phyloP scores from a whole-genome alignment of 768 basidiomycete species.

The Porpolomopsis calyptriformis region DNA sequence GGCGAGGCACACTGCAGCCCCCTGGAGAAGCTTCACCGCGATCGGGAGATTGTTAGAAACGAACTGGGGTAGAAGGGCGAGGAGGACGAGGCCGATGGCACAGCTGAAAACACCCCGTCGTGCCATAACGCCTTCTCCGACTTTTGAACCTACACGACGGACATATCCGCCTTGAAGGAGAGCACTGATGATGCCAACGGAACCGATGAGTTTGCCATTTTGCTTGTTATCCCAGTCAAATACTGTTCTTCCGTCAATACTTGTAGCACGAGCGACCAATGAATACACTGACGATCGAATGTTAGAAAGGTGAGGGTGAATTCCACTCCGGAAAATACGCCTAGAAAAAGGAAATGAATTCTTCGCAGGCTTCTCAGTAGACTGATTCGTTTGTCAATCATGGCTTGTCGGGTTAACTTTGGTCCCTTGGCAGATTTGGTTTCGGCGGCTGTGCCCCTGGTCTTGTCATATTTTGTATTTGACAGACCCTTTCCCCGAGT shows the following conservation, averaged over 20 bases:
- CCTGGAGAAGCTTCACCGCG: constrained; percentile 46
- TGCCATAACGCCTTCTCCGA: constrained; percentile 78
- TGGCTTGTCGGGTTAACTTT: constrained; percentile 20
- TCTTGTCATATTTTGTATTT: constrained; percentile 9
- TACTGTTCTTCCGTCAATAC: constrained; percentile 34
- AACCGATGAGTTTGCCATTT: constrained; percentile 75
- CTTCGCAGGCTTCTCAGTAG: constrained; percentile 50
- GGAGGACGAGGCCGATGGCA: constrained; percentile 53
- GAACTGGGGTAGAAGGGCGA: constrained; percentile 60
- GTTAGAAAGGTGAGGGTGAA: constrained; percentile 95
- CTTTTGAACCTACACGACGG: constrained; percentile 61
- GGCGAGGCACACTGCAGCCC: constrained; percentile 75
- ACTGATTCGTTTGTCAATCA: constrained; percentile 40
- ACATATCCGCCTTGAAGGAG: constrained; percentile 92
- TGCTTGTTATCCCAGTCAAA: constrained; percentile 85
- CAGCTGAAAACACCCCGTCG: constrained; percentile 70
- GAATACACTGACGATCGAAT: constrained; percentile 59
- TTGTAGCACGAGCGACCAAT: not conserved
- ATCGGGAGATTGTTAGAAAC: constrained; percentile 30
- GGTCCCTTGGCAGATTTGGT: constrained; percentile 15
- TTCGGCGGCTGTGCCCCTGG: constrained; percentile 13
- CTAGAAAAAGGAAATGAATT: constrained; percentile 78
- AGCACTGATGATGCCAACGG: constrained; percentile 85
- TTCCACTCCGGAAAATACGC: constrained; percentile 89
- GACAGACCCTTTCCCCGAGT: constrained; percentile 46